Percentiles rank a stretch among this genome's conserved stretches.
phyloP scores from a whole-genome alignment of 805 yeast genomes.

The Brettanomyces sp. region DNA sequence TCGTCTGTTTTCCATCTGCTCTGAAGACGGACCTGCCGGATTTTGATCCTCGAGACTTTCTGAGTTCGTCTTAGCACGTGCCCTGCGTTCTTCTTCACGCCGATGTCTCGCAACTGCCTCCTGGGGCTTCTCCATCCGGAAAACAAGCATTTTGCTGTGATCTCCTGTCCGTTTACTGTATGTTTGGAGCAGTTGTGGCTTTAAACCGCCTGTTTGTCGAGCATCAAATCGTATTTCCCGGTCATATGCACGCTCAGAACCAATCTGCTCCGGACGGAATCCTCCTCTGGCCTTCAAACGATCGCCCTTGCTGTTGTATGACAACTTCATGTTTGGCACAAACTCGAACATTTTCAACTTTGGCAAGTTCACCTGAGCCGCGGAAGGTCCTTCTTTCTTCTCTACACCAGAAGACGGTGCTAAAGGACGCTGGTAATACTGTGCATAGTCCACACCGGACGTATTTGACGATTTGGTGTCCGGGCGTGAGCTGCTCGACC shows the following conservation, averaged over 20 bases:
- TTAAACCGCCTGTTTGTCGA: no score
- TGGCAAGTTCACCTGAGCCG: not conserved
- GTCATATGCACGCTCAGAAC: no score
- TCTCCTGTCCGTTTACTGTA: not conserved
- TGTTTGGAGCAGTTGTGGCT: not conserved
- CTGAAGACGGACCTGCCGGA: not conserved
- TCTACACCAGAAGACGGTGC: no score
- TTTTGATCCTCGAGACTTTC: not conserved
- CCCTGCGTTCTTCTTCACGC: slow-evolving; percentile 1
- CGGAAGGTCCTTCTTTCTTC: not conserved
- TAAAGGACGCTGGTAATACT: no score
- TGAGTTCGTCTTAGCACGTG: not conserved
- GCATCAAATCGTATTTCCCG: no score
- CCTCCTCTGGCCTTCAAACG: no score
- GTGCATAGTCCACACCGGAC: no score
- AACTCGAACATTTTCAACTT: not conserved
- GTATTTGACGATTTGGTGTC: no score
- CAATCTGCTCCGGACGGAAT: no score
- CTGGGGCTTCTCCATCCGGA: slow-evolving; percentile 3
- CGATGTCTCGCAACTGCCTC: not conserved
- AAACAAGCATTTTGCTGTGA: not conserved
- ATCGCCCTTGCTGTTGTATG: not conserved
- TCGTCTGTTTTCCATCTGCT: not conserved
- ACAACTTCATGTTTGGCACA: not conserved
- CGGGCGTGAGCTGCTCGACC: no score